Conservation (phyloP, 2,329 filamentous ascomycete genomes). For the Elsinoe perseae region DNA sequence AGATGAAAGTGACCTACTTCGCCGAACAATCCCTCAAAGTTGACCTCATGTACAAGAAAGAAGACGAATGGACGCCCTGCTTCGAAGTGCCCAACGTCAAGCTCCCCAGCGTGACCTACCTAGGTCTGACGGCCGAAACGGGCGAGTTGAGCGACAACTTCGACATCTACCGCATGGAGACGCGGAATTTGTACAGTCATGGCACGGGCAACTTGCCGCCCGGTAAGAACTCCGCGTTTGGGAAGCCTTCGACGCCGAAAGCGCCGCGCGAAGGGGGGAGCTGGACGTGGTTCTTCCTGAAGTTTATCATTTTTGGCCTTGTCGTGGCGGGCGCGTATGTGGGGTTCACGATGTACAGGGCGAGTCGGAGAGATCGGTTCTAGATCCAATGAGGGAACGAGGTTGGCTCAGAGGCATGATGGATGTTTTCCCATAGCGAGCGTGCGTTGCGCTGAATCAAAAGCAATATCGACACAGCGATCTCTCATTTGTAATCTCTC, state of each 20-base stretch:
- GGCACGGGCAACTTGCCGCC: slow-evolving; percentile 28
- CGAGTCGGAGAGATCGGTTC: slow-evolving; percentile 43
- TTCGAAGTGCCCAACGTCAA: slow-evolving; percentile 64
- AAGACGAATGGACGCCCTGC: slow-evolving; percentile 81
- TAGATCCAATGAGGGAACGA: slow-evolving; percentile 22
- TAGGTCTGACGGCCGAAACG: slow-evolving; percentile 72
- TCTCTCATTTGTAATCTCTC: neutral
- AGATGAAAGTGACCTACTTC: slow-evolving; percentile 87
- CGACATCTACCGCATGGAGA: slow-evolving; percentile 81
- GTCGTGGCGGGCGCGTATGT: slow-evolving; percentile 69
- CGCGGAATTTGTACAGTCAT: slow-evolving; percentile 77
- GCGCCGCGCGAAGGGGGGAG: slow-evolving; percentile 38
- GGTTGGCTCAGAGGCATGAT: too few species aligned
- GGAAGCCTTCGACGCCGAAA: slow-evolving; percentile 52
- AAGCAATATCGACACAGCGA: neutral
- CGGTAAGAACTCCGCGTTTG: slow-evolving; percentile 37
- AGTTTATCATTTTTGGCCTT: slow-evolving; percentile 68
- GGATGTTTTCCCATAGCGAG: slow-evolving; percentile 14
- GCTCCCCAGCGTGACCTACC: slow-evolving; percentile 64
- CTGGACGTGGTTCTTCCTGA: slow-evolving; percentile 69
- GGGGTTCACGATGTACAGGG: slow-evolving; percentile 75
- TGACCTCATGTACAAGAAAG: slow-evolving; percentile 88
- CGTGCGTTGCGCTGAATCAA: slow-evolving; percentile 9
- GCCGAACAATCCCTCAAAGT: slow-evolving; percentile 87
- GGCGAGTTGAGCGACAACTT: slow-evolving; percentile 96